These are phyloP conservation scores for Flueggea neowawraea DNA, from an alignment of 441 rosid genomes.

Conservation along the genomic window DNA sequence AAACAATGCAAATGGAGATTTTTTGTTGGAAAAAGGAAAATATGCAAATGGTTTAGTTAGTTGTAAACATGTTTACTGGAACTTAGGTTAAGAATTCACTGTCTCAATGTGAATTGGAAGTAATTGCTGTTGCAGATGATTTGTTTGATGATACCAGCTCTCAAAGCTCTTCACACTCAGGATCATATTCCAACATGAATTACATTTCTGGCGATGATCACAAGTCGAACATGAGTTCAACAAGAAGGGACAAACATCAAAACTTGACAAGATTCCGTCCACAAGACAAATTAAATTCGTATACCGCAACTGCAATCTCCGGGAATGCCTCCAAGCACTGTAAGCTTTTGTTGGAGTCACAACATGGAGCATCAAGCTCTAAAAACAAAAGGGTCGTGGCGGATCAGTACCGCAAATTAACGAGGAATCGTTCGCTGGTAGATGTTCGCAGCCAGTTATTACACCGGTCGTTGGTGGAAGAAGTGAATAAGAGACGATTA, in stretches of 20 bases:
- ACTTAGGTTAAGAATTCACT: neutral
- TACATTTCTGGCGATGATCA: conserved; percentile 50
- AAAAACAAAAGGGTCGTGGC: conserved; percentile 13
- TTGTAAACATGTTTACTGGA: too few relatives aligned
- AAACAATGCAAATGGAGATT: too few relatives aligned
- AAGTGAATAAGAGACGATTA: conserved; percentile 61
- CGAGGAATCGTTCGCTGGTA: conserved; percentile 46
- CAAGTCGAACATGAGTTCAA: conserved; percentile 22
- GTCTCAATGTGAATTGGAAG: conserved; percentile 12
- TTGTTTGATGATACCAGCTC: conserved; percentile 64
- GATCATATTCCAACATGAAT: conserved; percentile 56
- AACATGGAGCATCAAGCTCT: conserved; percentile 33
- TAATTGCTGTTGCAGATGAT: conserved; percentile 54
- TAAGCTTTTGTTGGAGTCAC: conserved; percentile 30
- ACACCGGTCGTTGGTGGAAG: conserved; percentile 66
- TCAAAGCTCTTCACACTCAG: conserved; percentile 67
- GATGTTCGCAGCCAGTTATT: conserved; percentile 67
- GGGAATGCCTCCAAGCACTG: conserved; percentile 29
- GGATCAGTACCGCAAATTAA: conserved; percentile 20
- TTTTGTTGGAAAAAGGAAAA: too few relatives aligned
- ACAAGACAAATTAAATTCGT: conserved; percentile 30
- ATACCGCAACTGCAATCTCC: conserved; percentile 22
- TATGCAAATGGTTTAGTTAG: too few relatives aligned
- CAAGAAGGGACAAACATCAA: conserved; percentile 31
- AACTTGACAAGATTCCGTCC: conserved; percentile 57